Base-by-base conservation (phyloP, 2,329 filamentous ascomycete species). In the Colletotrichum liaoningense region DNA sequence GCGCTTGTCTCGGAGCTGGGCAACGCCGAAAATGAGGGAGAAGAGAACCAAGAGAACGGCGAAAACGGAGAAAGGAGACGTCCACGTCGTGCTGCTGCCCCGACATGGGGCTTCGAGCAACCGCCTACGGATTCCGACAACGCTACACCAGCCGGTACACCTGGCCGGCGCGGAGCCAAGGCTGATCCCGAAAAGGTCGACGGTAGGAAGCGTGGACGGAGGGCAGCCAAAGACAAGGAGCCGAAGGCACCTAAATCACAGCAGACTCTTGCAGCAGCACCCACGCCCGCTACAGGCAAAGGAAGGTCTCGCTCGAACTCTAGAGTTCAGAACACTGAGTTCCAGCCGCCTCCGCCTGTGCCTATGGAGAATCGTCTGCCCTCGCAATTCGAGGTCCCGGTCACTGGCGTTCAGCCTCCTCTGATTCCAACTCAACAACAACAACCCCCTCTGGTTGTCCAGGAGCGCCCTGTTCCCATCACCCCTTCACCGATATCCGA, bases 41-140 rank as follows among this genome's bases (percentile, higher is more conserved):
- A 91, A 68, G 90, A 91, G 65, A 84, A 83, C 38, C 85, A 87
- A 33, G 89, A 91, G 24, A 86, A 85, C 6, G 87, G 87, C 46
- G 91, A 92, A 78, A 90, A 89, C 72, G 89, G 88, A 38, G 90
- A 92, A 77, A 84, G 89, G 60, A 86, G 90, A 69, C 85, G 90
- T 19, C 91, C 90, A n/a, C 86, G 90, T 52, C 87, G 91, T 76
- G 90, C 90, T 26, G 90, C 90, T 22, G 93, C 94, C 12, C 93
- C 94, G 4, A 94, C 91, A 0, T 95, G 92, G 85, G 90, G 90
- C 55, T 90, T 88, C 71, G 93, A 94, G 77, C 92, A 81, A 78
- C 86, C 79, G 68, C 82, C 84, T 11, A 86, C 84, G 35, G 93
- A 94, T 72, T 88, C 88, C 19, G 93, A 94, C 77, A 86, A 84